A percentile compares a stretch with the other conserved stretches of the same genome.
These are phyloP conservation scores for Diaporthe nobilis DNA, from an alignment of 2,329 filamentous ascomycete species.

Conservation along the genomic window DNA sequence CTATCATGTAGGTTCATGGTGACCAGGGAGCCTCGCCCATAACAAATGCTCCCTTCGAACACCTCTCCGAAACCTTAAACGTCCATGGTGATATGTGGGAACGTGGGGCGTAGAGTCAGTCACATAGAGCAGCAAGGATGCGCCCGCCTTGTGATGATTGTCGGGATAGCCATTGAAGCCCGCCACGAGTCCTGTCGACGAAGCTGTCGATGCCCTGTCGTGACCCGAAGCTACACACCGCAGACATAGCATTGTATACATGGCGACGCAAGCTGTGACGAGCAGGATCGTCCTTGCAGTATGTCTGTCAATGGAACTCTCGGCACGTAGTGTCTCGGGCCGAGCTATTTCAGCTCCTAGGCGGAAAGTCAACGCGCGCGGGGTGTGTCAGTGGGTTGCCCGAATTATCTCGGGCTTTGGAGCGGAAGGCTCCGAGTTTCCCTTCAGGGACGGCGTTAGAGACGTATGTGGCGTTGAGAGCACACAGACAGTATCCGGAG, in stretches of 20 bases:
- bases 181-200: background rate
- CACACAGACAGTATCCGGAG: background rate
- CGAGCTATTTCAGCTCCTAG: background rate
- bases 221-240: background rate
- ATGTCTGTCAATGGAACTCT: background rate
- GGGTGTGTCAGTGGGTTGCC: background rate
- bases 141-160: background rate
- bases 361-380: background rate
- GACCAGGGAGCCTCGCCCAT: background rate
- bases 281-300: background rate
- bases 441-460: background rate
- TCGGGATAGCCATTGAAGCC: background rate
- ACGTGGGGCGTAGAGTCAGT: background rate
- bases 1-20: background rate
- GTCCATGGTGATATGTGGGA: background rate
- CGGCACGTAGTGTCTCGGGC: conserved; percentile 22
- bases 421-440: background rate
- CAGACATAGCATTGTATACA: background rate
- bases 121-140: background rate
- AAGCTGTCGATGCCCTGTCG: background rate
- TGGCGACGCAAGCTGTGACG: background rate
- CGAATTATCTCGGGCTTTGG: conserved; percentile 14
- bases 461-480: background rate
- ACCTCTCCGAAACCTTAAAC: background rate
- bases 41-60: background rate